phyloP scores from a whole-genome alignment of 2,329 filamentous ascomycete genomes.

The Cordyceps javanica region DNA sequence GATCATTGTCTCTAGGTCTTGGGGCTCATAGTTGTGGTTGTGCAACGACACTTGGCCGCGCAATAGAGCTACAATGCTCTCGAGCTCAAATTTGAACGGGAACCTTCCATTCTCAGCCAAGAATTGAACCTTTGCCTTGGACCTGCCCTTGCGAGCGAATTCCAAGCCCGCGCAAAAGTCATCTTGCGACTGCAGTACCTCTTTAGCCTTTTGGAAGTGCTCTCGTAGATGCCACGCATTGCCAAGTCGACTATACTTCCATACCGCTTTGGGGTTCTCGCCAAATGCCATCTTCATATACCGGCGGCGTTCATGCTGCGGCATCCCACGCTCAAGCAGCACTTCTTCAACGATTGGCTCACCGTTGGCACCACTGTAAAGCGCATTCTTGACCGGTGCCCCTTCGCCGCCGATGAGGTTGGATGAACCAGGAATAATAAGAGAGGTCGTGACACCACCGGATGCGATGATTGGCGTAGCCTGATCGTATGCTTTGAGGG shows the following conservation, averaged over 20 bases:
- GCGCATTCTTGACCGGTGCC: conserved; percentile 34
- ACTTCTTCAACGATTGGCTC: conserved; percentile 37
- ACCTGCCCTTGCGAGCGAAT: background rate
- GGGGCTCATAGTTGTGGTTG: conserved; percentile 38
- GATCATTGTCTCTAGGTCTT: conserved; percentile 39
- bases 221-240: conserved; percentile 33
- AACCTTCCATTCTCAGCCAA: conserved; percentile 20
- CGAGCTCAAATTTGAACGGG: conserved; percentile 32
- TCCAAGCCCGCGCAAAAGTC: conserved; percentile 17
- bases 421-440: conserved; percentile 37
- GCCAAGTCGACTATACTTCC: conserved; percentile 34
- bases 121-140: conserved; percentile 15
- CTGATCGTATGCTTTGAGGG: conserved; percentile 35
- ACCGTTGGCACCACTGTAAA: conserved; percentile 25
- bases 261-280: conserved; percentile 35
- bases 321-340: conserved; percentile 33
- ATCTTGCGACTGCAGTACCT: conserved; percentile 32
- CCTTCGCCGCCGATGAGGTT: conserved; percentile 42
- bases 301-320: conserved; percentile 23
- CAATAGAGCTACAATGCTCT: conserved; percentile 34
- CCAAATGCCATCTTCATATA: conserved; percentile 43
- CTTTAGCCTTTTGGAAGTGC: conserved; percentile 31
- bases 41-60: conserved; percentile 36
- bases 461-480: conserved; percentile 33
- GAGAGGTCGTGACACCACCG: conserved; percentile 39